Conservation (phyloP, 768 basidiomycete genomes). For the Calocera viscosa region DNA sequence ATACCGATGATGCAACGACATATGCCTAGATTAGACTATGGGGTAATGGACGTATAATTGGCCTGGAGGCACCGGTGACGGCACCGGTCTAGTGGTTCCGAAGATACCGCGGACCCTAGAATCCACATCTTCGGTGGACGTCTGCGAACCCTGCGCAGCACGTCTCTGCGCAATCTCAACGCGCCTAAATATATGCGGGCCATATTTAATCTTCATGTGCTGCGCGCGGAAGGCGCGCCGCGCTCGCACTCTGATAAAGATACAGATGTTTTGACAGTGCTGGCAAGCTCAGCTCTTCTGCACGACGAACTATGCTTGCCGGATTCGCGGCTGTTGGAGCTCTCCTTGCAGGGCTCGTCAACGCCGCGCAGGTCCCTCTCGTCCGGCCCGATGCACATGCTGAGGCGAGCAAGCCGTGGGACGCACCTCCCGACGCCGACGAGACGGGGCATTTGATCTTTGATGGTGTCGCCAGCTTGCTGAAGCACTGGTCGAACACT, state of each 20-base stretch:
- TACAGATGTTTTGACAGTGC: neutral
- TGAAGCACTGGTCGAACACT: conserved; percentile 13
- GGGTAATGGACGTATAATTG: neutral
- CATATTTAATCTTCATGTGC: neutral
- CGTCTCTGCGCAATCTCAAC: too few relatives aligned
- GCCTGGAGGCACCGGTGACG: too few relatives aligned
- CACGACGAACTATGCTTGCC: neutral
- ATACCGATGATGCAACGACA: neutral
- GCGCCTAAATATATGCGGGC: too few relatives aligned
- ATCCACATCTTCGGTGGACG: too few relatives aligned
- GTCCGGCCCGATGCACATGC: neutral
- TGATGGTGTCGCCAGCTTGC: conserved; percentile 6
- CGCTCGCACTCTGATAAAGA: neutral
- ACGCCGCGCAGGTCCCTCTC: neutral
- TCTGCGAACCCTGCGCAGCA: too few relatives aligned
- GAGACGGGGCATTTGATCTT: conserved; percentile 13
- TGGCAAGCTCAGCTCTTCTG: neutral
- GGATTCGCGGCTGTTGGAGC: neutral
- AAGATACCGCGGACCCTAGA: too few relatives aligned
- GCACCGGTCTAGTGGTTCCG: too few relatives aligned
- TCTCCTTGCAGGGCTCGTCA: neutral
- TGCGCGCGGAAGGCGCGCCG: too few relatives aligned
- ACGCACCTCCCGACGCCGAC: conserved; percentile 2
- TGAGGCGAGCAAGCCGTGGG: neutral
- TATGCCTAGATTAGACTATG: neutral